Evolutionary conservation across 2,329 filamentous ascomycete species (phyloP), one percentile per base, ranked within the genome.

Genomic region (Pseudocercospora fuligena): DNA sequence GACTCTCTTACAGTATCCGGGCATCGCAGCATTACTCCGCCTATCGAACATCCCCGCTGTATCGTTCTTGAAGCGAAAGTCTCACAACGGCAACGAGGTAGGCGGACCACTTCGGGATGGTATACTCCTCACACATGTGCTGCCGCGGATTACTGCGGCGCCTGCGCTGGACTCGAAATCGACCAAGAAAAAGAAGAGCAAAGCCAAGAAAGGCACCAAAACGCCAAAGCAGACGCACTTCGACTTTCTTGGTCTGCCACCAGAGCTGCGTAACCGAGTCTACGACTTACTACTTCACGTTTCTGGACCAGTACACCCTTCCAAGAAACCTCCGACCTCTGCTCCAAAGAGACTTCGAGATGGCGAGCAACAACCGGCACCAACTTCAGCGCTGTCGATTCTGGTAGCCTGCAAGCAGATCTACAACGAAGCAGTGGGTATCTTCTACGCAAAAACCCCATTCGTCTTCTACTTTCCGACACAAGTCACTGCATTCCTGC

Each of bases 71-170:
- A 67, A 67, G 59, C 63, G 56, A 2, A 43, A 65, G 27, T 7
- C 64, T 59, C 5, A 23, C 16, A 33, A 49, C 5, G 54, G 62
- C 7, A 7, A n/a, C 36, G 57, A 66, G 25, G n/a, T 21, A 4
- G 70, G 71, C n/a, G 76, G 76, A 11, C 68, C 74, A 1, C 72
- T 78, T 33, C 66, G 69, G 0, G 73, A 70, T 1, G 76, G 76
- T 2, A 36, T 75, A 1, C 66, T 78, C 1, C 70, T 75, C 46
- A 76, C 72, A 0, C n/a, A 72, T 0, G 67, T 78, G 9, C 64
- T 68, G 14, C 63, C 66, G n/a, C 71, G 68, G 63, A 70, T 78
- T 16, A 66, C 59, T 27, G 58, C 57, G 11, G 46, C 58, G 1
- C 23, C 21, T 7, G 9, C 14, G 16, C 16, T 6, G 19, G 25